Evolutionary conservation across 495 filamentous ascomycete species (phyloP), one percentile per base, ranked within the genome.

Genomic region (Glutinoglossum americanum): DNA sequence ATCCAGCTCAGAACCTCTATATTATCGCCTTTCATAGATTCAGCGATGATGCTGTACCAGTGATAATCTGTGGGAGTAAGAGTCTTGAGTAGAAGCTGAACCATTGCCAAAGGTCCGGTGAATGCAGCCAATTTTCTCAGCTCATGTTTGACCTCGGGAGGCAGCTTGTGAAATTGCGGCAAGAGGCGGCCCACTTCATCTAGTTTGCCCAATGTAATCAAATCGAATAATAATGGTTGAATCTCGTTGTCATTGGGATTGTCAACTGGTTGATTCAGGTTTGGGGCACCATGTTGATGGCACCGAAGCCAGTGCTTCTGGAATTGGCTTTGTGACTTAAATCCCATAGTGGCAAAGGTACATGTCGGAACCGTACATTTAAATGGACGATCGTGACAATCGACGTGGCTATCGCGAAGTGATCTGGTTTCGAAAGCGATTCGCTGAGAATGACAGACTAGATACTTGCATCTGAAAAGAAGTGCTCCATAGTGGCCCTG

Each of bases 291-390:
- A 51, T 60, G 49, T 33, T 56, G 51, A 49, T 66, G 64, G 37
- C 19, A 61, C 48, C 57, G 58, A 19, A 47, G n/a, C 51, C 55
- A 54, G 55, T 66, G 64, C 23, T 65, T n/a, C 54, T 62, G 33
- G 57, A 57, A 35, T 57, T 61, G 59, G 32, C 44, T 60, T 15
- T 59, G 58, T 1, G 64, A 62, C 11, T 61, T 27, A 60, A 65
- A 66, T n/a, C 61, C 64, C 23, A 28, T 51, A 8, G 60, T 41
- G 26, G 49, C 49, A 28, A 44, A 59, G 51, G 17, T 30, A 51
- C 64, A 65, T 21, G 47, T 45, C 11, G 64, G 26, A 28, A 48
- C 17, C 30, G 54, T 53, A 41, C 64, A 66, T 56, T 65, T 66
- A 59, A 60, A 65, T 26, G 62, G 64, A 17, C 33, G 54, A 26